These are phyloP conservation scores for Hymenoscyphus scutula DNA, from an alignment of 2,329 filamentous ascomycete genomes.

Conservation along the genomic window DNA sequence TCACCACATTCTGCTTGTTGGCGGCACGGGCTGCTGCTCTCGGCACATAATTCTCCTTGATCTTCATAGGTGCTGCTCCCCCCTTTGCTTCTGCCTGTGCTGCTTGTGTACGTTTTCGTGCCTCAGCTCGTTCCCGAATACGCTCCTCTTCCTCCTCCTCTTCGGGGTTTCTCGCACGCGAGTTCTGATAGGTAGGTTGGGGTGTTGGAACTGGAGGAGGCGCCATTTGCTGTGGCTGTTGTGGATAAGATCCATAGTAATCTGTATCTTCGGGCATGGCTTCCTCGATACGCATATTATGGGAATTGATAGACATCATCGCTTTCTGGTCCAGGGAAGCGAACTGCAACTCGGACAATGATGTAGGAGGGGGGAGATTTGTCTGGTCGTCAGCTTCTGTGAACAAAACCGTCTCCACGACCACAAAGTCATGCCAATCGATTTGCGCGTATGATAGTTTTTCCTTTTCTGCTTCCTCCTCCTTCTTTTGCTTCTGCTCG, in stretches of 20 bases:
- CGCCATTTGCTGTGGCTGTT: slow-evolving; percentile 38
- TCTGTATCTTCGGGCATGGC: slow-evolving; percentile 80
- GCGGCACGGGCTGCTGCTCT: slow-evolving; percentile 72
- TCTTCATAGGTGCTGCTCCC: slow-evolving; percentile 73
- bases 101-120: slow-evolving; percentile 65
- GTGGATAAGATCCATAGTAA: slow-evolving; percentile 51
- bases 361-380: slow-evolving; percentile 84
- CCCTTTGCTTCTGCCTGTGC: slow-evolving; percentile 75
- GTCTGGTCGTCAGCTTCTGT: slow-evolving; percentile 82
- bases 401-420: slow-evolving; percentile 93
- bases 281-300: slow-evolving; percentile 84
- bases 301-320: slow-evolving; percentile 76
- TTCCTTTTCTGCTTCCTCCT: slow-evolving; percentile 82
- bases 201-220: slow-evolving; percentile 40
- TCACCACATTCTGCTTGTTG: slow-evolving; percentile 62
- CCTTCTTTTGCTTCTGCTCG: slow-evolving; percentile 81
- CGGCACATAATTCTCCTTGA: slow-evolving; percentile 89
- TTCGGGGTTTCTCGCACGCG: slow-evolving; percentile 38
- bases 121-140: slow-evolving; percentile 61
- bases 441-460: slow-evolving; percentile 76
- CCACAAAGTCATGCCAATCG: slow-evolving; percentile 96
- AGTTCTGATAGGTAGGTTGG: slow-evolving; percentile 35
- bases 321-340: slow-evolving; percentile 95
- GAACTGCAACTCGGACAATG: slow-evolving; percentile 86
- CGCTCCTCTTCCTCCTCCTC: slow-evolving; percentile 62